Percentiles rank a stretch among this genome's conserved stretches.
These are phyloP conservation scores for Saussurea involucrata DNA, from an alignment of 129 eudicot species.

Conservation along the genomic window DNA sequence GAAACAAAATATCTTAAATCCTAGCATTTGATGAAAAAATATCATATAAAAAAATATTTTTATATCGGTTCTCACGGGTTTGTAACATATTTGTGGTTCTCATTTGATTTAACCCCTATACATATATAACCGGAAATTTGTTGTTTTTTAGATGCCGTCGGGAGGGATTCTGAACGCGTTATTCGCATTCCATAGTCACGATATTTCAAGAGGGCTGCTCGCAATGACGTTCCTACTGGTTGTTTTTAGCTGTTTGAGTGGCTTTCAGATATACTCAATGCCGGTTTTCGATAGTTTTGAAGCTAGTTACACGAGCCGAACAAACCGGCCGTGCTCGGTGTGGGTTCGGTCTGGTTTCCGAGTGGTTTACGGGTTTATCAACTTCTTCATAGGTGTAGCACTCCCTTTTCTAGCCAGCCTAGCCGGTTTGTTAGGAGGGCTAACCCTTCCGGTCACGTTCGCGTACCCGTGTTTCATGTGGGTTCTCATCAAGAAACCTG, in stretches of 20 bases:
- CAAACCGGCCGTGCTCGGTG: slow-evolving; percentile 82
- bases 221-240: slow-evolving; percentile 46
- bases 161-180: slow-evolving; percentile 66
- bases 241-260: slow-evolving; percentile 58
- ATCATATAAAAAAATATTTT: no score
- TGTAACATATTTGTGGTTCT: no score
- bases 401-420: slow-evolving; percentile 62
- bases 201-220: slow-evolving; percentile 46
- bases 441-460: slow-evolving; percentile 50
- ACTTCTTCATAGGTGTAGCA: slow-evolving; percentile 76
- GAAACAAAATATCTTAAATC: no score
- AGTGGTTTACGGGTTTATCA: slow-evolving; percentile 70
- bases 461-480: slow-evolving; percentile 66
- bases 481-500: slow-evolving; percentile 61
- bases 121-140: neutral
- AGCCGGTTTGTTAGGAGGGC: slow-evolving; percentile 55
- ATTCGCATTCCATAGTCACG: slow-evolving; percentile 41
- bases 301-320: slow-evolving; percentile 86
- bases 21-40: no score
- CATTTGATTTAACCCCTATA: no score
- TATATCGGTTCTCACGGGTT: no score
- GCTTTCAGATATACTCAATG: slow-evolving; percentile 70
- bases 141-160: slow-evolving; percentile 65
- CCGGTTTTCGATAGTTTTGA: slow-evolving; percentile 94
- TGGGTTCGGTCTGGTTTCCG: slow-evolving; percentile 97